phyloP scores from a whole-genome alignment of 2,329 filamentous ascomycete genomes.

The Blastomyces silverae region DNA sequence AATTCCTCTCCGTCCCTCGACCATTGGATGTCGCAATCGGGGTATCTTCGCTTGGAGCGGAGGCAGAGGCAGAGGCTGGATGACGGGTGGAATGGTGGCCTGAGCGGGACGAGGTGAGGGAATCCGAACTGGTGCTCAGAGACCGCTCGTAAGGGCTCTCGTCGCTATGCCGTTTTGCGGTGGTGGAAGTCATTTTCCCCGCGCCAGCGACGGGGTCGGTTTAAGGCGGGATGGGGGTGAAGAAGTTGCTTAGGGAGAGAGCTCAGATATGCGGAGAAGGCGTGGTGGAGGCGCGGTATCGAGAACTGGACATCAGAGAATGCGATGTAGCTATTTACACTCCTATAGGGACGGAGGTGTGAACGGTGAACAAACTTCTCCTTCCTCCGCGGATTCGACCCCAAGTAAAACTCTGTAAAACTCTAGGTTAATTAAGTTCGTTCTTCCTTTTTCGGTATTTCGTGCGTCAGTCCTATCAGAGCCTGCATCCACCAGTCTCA shows the following conservation, averaged over 20 bases:
- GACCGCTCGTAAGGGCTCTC: constrained; percentile 2
- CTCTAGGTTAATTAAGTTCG: no score
- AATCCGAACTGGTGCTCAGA: constrained; percentile 1
- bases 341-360: no score
- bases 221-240: no score
- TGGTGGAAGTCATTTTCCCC: not conserved
- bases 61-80: not conserved
- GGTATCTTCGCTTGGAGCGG: constrained; percentile 27
- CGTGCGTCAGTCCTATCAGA: no score
- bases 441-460: no score
- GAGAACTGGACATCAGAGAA: no score
- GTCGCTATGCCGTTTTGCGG: not conserved
- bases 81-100: not conserved
- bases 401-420: no score
- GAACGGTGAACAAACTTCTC: no score
- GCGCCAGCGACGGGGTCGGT: not conserved
- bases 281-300: no score
- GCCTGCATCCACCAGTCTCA: no score
- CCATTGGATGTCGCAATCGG: constrained; percentile 28
- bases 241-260: not conserved
- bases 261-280: not conserved
- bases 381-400: no score
- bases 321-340: no score
- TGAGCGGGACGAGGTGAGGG: not conserved
- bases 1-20: constrained; percentile 25